Conservation (phyloP, 495 filamentous ascomycete species). For the Aspergillus cavernicola region DNA sequence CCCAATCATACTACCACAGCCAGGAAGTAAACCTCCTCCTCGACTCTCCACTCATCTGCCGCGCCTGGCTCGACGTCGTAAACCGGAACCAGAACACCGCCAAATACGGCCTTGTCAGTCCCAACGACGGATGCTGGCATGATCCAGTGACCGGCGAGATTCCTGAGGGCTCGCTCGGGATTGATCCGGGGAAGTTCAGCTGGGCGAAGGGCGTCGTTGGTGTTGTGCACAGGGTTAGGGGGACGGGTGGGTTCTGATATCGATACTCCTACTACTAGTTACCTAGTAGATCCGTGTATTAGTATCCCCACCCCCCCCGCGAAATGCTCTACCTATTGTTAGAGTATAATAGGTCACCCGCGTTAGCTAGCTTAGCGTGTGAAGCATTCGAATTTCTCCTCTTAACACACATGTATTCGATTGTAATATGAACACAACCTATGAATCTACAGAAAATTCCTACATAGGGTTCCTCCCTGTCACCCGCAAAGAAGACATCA, state of each 20-base stretch:
- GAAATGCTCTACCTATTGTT: too few species aligned
- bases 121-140: conserved; percentile 50
- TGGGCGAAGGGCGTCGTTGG: conserved; percentile 63
- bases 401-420: too few species aligned
- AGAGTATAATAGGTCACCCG: too few species aligned
- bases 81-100: conserved; percentile 68
- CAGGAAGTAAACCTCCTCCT: conserved; percentile 75
- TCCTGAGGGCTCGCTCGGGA: conserved; percentile 56
- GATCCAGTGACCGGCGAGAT: conserved; percentile 51
- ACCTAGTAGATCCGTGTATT: too few species aligned
- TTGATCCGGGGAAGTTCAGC: conserved; percentile 53
- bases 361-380: too few species aligned
- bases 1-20: conserved; percentile 74
- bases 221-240: conserved; percentile 58
- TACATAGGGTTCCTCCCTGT: too few species aligned
- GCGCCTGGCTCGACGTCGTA: conserved; percentile 58
- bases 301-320: too few species aligned
- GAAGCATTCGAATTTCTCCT: too few species aligned
- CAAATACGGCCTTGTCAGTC: conserved; percentile 53
- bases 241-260: conserved; percentile 45
- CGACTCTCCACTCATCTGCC: conserved; percentile 57
- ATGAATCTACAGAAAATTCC: too few species aligned
- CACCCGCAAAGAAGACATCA: too few species aligned
- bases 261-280: too few species aligned
- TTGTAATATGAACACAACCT: too few species aligned